Evolutionary conservation across 192 early-diverging fungal genomes (phyloP), one percentile per base, ranked within the genome.

Genomic region (Backusella westeae): DNA sequence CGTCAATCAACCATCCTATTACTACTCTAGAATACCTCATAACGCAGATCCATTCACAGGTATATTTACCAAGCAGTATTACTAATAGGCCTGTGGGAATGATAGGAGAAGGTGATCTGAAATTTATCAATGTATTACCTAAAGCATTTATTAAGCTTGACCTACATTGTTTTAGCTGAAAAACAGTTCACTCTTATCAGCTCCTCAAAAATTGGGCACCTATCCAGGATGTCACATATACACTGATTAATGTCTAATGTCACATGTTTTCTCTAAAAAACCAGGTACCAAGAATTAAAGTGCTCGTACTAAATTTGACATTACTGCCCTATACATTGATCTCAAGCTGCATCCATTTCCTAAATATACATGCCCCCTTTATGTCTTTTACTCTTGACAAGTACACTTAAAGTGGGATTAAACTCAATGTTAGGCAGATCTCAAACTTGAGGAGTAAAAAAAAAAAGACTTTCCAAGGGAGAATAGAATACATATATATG

Each of bases 221-320:
- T 63, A 63, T 26, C 56, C 23, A 63, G 56, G 56, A 63, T 63
- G 56, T 26, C 56, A 63, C 56, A 63, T 59, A 59, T 49, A 44
- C 42, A 56, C 21, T 56, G 53, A 21, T 56, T 10, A 63, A 63
- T 63, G 56, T 63, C 23, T 29, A n/a, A 63, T 12, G 1, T 63
- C 56, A 63, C 56, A 63, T 63, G 56, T 17, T 63, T 63, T n/a
- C 10, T 63, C 21, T 29, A 29, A 23, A 63, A 63, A 63, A 63
- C 56, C 56, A 63, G 21, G 56, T 63, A 63, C 56, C 26, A 63
- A 63, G 56, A 63, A 63, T 63, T 63, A 63, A 63, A 63, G 23
- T 29, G 12, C 56, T 63, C 26, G 23, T 26, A 29, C 56, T 63
- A 63, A 49, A 63, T 63, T 63, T 63, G 56, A 63, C 56, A 63